Percentiles rank a stretch among this genome's conserved stretches.
Conservation (phyloP, 768 basidiomycete species). For the Pleurotus djamor region DNA sequence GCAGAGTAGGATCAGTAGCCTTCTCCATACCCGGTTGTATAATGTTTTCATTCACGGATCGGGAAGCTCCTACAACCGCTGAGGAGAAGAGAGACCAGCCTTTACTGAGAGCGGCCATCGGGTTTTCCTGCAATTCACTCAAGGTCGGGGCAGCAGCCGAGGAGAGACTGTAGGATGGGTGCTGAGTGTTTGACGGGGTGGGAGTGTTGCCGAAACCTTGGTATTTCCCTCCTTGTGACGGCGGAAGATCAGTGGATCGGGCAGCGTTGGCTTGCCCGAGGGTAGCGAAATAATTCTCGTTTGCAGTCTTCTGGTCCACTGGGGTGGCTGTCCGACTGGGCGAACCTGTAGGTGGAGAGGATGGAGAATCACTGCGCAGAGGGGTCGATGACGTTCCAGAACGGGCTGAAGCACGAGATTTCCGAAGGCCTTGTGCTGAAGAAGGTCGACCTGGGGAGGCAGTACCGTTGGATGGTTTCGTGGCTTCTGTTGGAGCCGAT, state of each 20-base stretch:
- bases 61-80: slow-evolving; percentile 76
- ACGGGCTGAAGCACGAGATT: slow-evolving; percentile 75
- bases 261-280: slow-evolving; percentile 82
- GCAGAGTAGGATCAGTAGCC: slow-evolving; percentile 78
- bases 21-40: slow-evolving; percentile 88
- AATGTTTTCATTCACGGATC: slow-evolving; percentile 79
- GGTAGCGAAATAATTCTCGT: slow-evolving; percentile 84
- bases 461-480: slow-evolving; percentile 30
- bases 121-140: slow-evolving; percentile 83
- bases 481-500: slow-evolving; percentile 61
- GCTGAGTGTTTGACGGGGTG: slow-evolving; percentile 42
- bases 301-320: slow-evolving; percentile 68
- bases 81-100: slow-evolving; percentile 96
- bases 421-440: slow-evolving; percentile 82
- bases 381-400: slow-evolving; percentile 37
- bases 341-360: slow-evolving; percentile 49
- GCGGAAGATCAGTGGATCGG: slow-evolving; percentile 78
- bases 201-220: slow-evolving; percentile 90
- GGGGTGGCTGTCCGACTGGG: slow-evolving; percentile 28
- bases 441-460: slow-evolving; percentile 61
- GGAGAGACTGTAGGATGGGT: slow-evolving; percentile 72
- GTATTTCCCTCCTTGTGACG: slow-evolving; percentile 92
- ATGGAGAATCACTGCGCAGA: slow-evolving; percentile 46
- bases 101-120: slow-evolving; percentile 81
- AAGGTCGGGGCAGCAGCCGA: slow-evolving; percentile 80